A percentile compares a stretch with the other conserved stretches of the same genome.
Conservation (phyloP, 768 basidiomycete genomes). For the Termitomyces sp. region DNA sequence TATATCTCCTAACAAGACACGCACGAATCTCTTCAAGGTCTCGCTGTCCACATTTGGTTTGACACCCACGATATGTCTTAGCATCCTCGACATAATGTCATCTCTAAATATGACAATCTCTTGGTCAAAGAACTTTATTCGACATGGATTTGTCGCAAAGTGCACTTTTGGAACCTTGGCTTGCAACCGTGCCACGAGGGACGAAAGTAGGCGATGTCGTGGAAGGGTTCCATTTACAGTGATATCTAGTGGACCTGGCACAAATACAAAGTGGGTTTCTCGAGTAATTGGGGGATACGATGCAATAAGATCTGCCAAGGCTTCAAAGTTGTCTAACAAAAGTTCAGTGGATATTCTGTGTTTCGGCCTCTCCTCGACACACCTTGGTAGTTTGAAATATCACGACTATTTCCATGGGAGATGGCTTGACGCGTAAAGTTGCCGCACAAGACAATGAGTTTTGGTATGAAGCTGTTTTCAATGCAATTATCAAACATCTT, state of each 20-base stretch:
- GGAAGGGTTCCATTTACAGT: constrained; percentile 80
- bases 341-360: not conserved
- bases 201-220: constrained; percentile 73
- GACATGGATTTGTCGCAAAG: constrained; percentile 89
- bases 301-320: constrained; percentile 79
- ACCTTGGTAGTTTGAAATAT: constrained; percentile 87
- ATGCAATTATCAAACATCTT: constrained; percentile 89
- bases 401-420: constrained; percentile 71
- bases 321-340: constrained; percentile 75
- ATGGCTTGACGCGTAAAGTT: constrained; percentile 90
- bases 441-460: constrained; percentile 88
- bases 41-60: constrained; percentile 77
- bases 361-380: not conserved
- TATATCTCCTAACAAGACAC: constrained; percentile 20
- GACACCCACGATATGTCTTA: constrained; percentile 86
- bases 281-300: constrained; percentile 76
- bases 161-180: constrained; percentile 74
- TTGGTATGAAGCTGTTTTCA: constrained; percentile 83
- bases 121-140: constrained; percentile 92
- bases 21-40: constrained; percentile 85
- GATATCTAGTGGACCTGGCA: constrained; percentile 92
- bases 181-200: constrained; percentile 66
- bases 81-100: constrained; percentile 90
- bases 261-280: constrained; percentile 85
- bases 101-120: constrained; percentile 94